These are phyloP conservation scores for Peniophora sp. DNA, from an alignment of 1,284 basidiomycete species.

Conservation along the genomic window DNA sequence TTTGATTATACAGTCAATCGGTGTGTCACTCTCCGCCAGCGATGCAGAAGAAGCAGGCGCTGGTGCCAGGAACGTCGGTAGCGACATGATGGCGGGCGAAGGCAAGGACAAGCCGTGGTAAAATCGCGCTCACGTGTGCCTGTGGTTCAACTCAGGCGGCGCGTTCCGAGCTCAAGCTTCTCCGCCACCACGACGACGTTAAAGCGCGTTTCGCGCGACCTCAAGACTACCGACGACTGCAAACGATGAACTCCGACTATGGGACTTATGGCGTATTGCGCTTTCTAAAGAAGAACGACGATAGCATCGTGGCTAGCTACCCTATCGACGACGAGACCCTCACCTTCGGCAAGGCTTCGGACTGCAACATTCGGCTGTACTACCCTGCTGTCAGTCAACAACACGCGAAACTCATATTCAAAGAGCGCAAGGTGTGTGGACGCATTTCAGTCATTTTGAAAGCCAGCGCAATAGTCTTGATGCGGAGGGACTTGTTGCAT, in stretches of 20 bases:
- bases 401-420: slow-evolving; percentile 62
- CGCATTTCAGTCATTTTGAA: not conserved
- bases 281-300: slow-evolving; percentile 42
- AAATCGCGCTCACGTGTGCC: not conserved
- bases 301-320: slow-evolving; percentile 48
- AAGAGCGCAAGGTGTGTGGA: slow-evolving; percentile 46
- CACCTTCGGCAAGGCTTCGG: slow-evolving; percentile 56
- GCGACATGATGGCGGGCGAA: not conserved
- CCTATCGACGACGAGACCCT: slow-evolving; percentile 61
- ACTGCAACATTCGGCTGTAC: slow-evolving; percentile 60
- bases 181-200: not conserved
- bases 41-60: not conserved
- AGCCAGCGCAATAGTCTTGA: not conserved
- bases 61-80: not conserved
- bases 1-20: slow-evolving; percentile 1
- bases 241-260: slow-evolving; percentile 39
- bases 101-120: not conserved
- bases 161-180: not conserved
- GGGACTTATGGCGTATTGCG: slow-evolving; percentile 56
- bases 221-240: not conserved
- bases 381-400: slow-evolving; percentile 52
- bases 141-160: not conserved
- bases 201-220: not conserved
- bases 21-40: not conserved
- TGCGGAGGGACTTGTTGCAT: not conserved